These are phyloP conservation scores for Remersonia thermophila DNA, from an alignment of 2,329 filamentous ascomycete genomes.

Conservation along the genomic window DNA sequence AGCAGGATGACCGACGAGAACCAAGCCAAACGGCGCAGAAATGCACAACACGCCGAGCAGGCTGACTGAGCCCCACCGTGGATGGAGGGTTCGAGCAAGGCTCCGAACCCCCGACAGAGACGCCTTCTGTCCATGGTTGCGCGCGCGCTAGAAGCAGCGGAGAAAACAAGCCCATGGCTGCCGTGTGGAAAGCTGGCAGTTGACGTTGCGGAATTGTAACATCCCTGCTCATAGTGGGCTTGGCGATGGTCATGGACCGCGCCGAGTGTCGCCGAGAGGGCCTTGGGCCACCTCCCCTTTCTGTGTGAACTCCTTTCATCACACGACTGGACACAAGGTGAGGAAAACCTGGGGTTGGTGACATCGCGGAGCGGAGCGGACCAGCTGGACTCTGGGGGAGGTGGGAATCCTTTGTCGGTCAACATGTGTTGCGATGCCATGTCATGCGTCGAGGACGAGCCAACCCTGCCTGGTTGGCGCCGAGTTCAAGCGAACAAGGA, in stretches of 20 bases:
- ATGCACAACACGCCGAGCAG: no score
- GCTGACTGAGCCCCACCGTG: slow-evolving; percentile 2
- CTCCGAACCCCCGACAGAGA: no score
- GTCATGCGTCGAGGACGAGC: background rate
- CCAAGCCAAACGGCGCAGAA: no score
- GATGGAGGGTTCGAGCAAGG: slow-evolving; percentile 4
- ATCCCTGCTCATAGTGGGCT: slow-evolving; percentile 18
- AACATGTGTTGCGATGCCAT: no score
- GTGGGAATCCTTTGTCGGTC: background rate
- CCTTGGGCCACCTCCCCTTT: slow-evolving; percentile 11
- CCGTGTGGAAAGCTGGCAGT: slow-evolving; percentile 1
- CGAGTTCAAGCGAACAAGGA: slow-evolving; percentile 3
- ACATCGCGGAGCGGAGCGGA: slow-evolving; percentile 14
- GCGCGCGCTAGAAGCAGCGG: slow-evolving; percentile 11
- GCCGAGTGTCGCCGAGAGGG: slow-evolving; percentile 19
- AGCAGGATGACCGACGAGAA: no score
- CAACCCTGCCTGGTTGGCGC: slow-evolving; percentile 4
- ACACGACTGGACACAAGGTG: slow-evolving; percentile 1
- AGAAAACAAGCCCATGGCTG: slow-evolving; percentile 9
- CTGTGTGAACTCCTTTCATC: no score
- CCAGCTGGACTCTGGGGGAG: slow-evolving; percentile 9
- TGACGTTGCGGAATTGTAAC: slow-evolving; percentile 10
- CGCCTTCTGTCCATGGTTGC: no score
- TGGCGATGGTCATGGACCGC: slow-evolving; percentile 16
- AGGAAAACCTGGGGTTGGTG: slow-evolving; percentile 12